Evolutionary conservation across 257 asterid species (phyloP), one percentile per base, ranked within the genome.

Genomic region (Vinca minor): DNA sequence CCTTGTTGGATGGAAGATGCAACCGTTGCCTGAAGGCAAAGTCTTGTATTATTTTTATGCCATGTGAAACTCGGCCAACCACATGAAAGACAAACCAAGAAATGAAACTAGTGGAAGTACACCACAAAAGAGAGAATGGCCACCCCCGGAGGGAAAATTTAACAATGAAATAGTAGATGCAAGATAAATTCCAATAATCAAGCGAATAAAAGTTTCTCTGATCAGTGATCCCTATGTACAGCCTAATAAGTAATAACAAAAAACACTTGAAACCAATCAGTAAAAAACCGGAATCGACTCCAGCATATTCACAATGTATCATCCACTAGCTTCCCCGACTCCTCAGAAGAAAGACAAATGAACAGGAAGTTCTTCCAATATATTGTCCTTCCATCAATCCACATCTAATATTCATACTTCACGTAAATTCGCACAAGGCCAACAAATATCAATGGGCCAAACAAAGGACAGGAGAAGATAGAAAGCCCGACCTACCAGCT

Each of bases 1-100:
- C 73, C 77, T 70, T 68, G 91, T 56, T 74, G 96, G 45, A 57
- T 65, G 76, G 92, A 76, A 81, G 81, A 56, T 71, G 83, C 42
- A 64, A 75, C 72, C 29, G 81, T 62, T 31, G 78, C 81, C 98
- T 91, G 84, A n/a, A 63, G 69, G 77, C 42, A 47, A 15, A 13
- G 61, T 21, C 29, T 53, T 46, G 28, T 18, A 14, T 18, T 9
- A 52, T 55, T 11, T 56, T 44, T 29, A 46, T 21, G 49, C 58
- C 5, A 23, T 9, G 12, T 18, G 29, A 31, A 31, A 52, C 34
- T 50, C 28, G 28, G 5, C 17, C 25, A 52, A 55, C 6, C 14
- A 53, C 58, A 8, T 11, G 34, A 54, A 44, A 59, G 6, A 42
- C 26, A 17, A 23, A 17, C 15, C 38, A 34, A 34, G 38, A 34